Conservation (phyloP, 108 stramenopile species). For the Schizochytrium sp. region DNA sequence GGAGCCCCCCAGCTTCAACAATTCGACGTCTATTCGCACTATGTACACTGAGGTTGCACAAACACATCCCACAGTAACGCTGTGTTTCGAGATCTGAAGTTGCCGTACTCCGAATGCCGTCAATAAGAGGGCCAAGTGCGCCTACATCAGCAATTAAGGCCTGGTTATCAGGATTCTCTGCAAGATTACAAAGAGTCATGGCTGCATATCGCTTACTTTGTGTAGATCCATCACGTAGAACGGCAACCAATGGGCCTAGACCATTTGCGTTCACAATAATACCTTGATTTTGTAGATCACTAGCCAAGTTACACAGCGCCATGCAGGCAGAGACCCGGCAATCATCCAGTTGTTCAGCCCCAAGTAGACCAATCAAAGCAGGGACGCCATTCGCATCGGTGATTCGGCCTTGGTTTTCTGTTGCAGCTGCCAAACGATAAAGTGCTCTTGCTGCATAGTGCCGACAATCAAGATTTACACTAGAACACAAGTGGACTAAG, state of each 20-base stretch:
- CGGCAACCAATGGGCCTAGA: conserved; percentile 73
- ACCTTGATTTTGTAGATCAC: conserved; percentile 72
- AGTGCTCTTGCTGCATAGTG: conserved; percentile 69
- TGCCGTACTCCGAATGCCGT: conserved; percentile 66
- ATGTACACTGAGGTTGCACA: conserved; percentile 82
- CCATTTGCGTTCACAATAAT: conserved; percentile 74
- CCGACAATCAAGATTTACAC: conserved; percentile 55
- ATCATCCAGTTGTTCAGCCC: conserved; percentile 17
- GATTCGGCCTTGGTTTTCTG: conserved; percentile 73
- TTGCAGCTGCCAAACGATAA: conserved; percentile 73
- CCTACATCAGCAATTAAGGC: conserved; percentile 69
- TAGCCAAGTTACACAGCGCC: conserved; percentile 83
- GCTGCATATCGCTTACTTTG: conserved; percentile 77
- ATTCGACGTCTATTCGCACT: conserved; percentile 72
- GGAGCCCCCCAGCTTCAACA: conserved; percentile 71
- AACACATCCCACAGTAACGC: conserved; percentile 80
- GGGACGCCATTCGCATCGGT: conserved; percentile 67
- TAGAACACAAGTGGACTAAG: conserved; percentile 66
- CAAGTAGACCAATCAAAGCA: conserved; percentile 59
- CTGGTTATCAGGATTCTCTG: conserved; percentile 81
- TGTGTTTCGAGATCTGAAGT: conserved; percentile 69
- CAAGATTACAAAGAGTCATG: conserved; percentile 82
- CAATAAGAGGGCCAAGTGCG: neutral
- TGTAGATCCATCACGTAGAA: conserved; percentile 71
- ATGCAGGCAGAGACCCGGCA: conserved; percentile 71